A percentile compares a stretch with the other conserved stretches of the same genome.
phyloP scores from a whole-genome alignment of 2,329 filamentous ascomycete genomes.

The Colletotrichum somersetense region DNA sequence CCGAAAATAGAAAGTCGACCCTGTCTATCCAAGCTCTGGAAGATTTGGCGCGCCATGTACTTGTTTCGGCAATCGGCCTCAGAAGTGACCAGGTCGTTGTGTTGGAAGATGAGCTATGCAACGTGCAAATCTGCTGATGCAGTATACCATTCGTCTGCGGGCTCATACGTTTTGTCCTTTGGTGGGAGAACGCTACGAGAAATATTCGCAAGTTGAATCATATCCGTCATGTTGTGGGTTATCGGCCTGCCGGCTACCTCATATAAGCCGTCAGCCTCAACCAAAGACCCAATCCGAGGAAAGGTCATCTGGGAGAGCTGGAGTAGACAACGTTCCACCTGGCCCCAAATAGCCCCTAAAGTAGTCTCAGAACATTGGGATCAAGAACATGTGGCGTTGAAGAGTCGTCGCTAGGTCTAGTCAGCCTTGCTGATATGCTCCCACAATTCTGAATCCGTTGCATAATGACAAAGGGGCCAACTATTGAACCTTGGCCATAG shows the following conservation, averaged over 20 bases:
- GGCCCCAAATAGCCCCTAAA: constrained; percentile 50
- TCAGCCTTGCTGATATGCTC: constrained; percentile 44
- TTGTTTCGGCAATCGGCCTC: constrained; percentile 46
- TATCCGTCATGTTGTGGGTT: constrained; percentile 58
- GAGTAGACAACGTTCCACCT: constrained; percentile 56
- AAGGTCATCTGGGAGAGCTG: constrained; percentile 53
- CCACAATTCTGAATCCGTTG: constrained; percentile 44
- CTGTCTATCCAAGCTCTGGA: too few species aligned
- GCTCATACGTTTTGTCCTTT: constrained; percentile 43
- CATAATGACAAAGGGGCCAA: constrained; percentile 50
- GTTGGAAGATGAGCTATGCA: constrained; percentile 51
- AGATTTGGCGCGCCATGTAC: too few species aligned
- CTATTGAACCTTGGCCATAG: constrained; percentile 42
- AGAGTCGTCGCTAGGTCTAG: background rate
- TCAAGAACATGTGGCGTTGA: constrained; percentile 5
- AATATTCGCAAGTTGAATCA: constrained; percentile 48
- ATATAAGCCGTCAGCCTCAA: constrained; percentile 46
- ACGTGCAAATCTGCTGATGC: constrained; percentile 55
- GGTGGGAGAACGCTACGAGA: constrained; percentile 44
- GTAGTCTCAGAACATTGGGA: constrained; percentile 46
- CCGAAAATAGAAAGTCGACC: too few species aligned
- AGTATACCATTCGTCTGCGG: constrained; percentile 53
- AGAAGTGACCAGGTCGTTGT: constrained; percentile 50
- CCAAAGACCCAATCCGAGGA: constrained; percentile 54
- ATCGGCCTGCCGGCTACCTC: constrained; percentile 51